Base-by-base conservation (phyloP, 169 alveolate genomes). In the Plasmodium billcollinsi region DNA sequence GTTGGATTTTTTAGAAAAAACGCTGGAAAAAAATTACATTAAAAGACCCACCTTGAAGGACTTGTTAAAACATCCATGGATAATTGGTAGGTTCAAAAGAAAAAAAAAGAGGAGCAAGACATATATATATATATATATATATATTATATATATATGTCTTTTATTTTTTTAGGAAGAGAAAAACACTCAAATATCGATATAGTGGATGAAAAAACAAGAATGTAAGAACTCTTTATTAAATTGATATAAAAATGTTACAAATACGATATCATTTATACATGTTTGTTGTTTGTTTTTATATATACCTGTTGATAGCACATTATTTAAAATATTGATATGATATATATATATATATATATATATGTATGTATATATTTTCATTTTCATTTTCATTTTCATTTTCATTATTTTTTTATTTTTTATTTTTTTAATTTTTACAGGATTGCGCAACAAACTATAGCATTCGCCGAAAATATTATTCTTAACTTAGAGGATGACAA, bases 21-120 rank as follows among this genome's bases (percentile, higher is more conserved):
- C 78, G 15, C 43, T 86, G 14, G 92, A 86, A 73, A 86, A 86
- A 66, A 58, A 86, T 29, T 70, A 71, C 43, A 50, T 43, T n/a
- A 7, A 9, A 58, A 47, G 92, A 1, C 75, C 71, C 2, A 24
- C 83, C 7, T 24, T 61, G 14, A 9, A 2, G 59, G 88, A 72
- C 8, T 71, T 86, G 5, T 15, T 66, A 56, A 18, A 33, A 6
- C 92, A 86, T 86, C 88, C 92, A 1, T 86, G 92, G 92, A 71
- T 86, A 33, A 65, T 21, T 39, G 88, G 92, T 86, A 43, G 18
- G 0, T 33, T 3, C 7, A 24, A 1, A 24, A 24, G 29, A 24
- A 24, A 24, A 24, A 24, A 24, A 24, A 24, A 24, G 33, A 2
- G 33, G 33, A 2, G 33, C 3, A 2, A 33, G 3, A 33, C 0